Percentiles rank a stretch among this genome's conserved stretches.
Evolutionary conservation across 768 basidiomycete species (phyloP).

Genomic region (Tubosaeta sp.): DNA sequence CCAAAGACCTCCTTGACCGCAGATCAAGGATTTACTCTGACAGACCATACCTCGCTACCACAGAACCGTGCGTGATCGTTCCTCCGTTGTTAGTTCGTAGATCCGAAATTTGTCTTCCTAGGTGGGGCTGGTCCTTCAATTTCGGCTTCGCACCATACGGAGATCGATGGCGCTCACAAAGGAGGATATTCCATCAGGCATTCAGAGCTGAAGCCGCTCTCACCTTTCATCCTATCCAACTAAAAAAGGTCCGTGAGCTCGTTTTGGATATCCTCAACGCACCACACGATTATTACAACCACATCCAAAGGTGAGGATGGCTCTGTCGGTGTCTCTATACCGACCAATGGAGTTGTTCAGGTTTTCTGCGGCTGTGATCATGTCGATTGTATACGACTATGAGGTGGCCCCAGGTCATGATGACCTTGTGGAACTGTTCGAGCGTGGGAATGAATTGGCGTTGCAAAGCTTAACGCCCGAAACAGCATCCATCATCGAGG

Average conservation of each 20-base stretch:
- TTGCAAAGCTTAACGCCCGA: conserved; percentile 16
- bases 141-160: conserved; percentile 16
- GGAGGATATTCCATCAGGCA: conserved; percentile 22
- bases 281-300: conserved; percentile 4
- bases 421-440: conserved; percentile 35
- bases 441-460: conserved; percentile 25
- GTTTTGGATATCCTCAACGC: conserved; percentile 1
- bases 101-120: not conserved
- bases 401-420: conserved; percentile 33
- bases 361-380: conserved; percentile 33
- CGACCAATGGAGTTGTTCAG: conserved; percentile 12
- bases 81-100: not conserved
- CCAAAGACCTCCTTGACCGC: not conserved
- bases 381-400: conserved; percentile 41
- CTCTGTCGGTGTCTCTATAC: not conserved
- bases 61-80: not conserved
- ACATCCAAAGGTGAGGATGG: conserved; percentile 10
- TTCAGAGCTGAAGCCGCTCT: conserved; percentile 16
- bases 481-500: conserved; percentile 8
- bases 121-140: conserved; percentile 21
- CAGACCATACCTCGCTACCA: not conserved
- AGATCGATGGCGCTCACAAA: conserved; percentile 21
- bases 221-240: conserved; percentile 14
- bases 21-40: not conserved
- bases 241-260: conserved; percentile 19